Evolutionary conservation across 1,284 basidiomycete species (phyloP).

Genomic region (Earliella scabrosa): DNA sequence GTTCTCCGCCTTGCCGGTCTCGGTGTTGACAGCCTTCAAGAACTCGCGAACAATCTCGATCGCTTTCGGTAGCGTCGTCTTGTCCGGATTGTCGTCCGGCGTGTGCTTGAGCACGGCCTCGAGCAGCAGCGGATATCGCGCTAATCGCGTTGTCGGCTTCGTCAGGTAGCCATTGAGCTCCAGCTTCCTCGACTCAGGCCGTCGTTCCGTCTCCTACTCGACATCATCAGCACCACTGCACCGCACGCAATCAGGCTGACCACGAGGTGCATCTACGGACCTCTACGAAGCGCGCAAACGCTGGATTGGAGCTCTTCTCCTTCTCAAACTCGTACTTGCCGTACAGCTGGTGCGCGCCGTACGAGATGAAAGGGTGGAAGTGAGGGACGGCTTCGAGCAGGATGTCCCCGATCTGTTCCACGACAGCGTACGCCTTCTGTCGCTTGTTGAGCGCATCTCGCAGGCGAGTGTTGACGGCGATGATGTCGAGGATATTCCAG

Average conservation of each 20-base stretch:
- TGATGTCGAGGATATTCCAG: constrained; percentile 97
- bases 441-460: constrained; percentile 95
- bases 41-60: constrained; percentile 85
- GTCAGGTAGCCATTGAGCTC: constrained; percentile 98
- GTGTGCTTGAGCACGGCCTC: constrained; percentile 96
- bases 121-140: constrained; percentile 92
- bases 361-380: constrained; percentile 93
- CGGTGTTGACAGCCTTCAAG: constrained; percentile 88
- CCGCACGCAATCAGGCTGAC: too few relatives aligned
- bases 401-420: constrained; percentile 92
- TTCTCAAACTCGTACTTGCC: constrained; percentile 99
- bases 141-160: constrained; percentile 96
- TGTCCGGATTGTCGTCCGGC: constrained; percentile 89
- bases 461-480: constrained; percentile 87
- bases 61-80: constrained; percentile 78
- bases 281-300: constrained; percentile 97
- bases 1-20: constrained; percentile 93
- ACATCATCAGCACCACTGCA: constrained; percentile 8
- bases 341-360: constrained; percentile 96
- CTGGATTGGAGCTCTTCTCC: constrained; percentile 92
- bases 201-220: constrained; percentile 82
- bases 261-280: constrained; percentile 45
- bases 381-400: constrained; percentile 88
- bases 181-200: constrained; percentile 94
- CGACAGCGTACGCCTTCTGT: constrained; percentile 93